Evolutionary conservation across 2,329 filamentous ascomycete species (phyloP), one percentile per base, ranked within the genome.

Genomic region (Fusarium sacchari): DNA sequence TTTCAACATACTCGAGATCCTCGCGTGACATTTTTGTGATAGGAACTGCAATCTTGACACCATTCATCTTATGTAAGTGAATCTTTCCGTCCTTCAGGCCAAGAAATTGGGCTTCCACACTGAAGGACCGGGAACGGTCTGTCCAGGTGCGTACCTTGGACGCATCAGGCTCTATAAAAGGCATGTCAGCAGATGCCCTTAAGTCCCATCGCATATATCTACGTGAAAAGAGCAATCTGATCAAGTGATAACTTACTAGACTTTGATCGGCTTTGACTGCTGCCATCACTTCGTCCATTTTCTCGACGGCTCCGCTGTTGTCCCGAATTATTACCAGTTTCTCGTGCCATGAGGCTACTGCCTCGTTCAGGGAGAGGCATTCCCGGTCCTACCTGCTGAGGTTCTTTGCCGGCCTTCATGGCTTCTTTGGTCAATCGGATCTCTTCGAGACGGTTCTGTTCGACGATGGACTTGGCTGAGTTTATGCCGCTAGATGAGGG

Each of bases 11-110:
- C 83, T 98, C 96, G 43, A 99, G 87, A 83, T 99, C 96, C 79
- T 96, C 93, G 46, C 95, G 88, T 2, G 96, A 97, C 96, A 99
- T 99, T 82, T 99, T 99, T 43, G 91, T 87, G 34, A 98, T 90
- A 6, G 96, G 96, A 8, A 99, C 96, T 14, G 96, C 96, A 82
- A 99, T 99, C 83, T 98, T 98, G 78, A 99, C 95, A 42, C 96
- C 96, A 80, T 99, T 99, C 83, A 94, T 89, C 85, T 99, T 99
- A 86, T 99, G 96, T 28, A 99, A 87, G 82, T 99, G 97, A 74
- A 99, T 97, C 83, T 98, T 98, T 72, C 95, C 94, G 80, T 98
- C 96, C 81, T 94, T 94, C 59, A 98, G 88, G 34, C 95, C 96
- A 58, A 99, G 90, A 79, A 98, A 99, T 81, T 99, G 94, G 22